These are phyloP conservation scores for Hypericum androsaemum DNA, from an alignment of 345 rosid species.

Conservation along the genomic window DNA sequence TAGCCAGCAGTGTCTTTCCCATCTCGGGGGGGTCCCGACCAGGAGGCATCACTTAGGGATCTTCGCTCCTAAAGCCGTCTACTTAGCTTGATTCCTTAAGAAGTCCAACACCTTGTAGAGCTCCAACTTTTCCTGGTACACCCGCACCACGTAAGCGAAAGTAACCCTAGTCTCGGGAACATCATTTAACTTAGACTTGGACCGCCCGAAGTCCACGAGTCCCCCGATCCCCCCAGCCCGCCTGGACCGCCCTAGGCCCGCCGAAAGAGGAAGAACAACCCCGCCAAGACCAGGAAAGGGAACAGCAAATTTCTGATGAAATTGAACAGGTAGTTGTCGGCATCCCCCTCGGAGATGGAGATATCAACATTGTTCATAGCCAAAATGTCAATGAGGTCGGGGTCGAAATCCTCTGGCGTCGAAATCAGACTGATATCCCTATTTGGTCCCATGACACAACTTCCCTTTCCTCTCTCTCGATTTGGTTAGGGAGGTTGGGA, in stretches of 20 bases:
- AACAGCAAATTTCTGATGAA: conserved; percentile 56
- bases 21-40: conserved; percentile 79
- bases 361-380: conserved; percentile 77
- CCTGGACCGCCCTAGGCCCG: conserved; percentile 65
- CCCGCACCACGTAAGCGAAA: conserved; percentile 70
- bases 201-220: conserved; percentile 72
- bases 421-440: too few species aligned
- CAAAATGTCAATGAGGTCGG: conserved; percentile 56
- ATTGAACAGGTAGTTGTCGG: conserved; percentile 50
- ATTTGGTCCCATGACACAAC: too few species aligned
- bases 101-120: conserved; percentile 76
- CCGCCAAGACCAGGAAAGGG: conserved; percentile 57
- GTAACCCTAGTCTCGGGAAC: conserved; percentile 77
- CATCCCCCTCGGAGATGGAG: conserved; percentile 68
- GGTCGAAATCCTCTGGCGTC: too few species aligned
- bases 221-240: conserved; percentile 83
- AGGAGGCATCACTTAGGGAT: conserved; percentile 74
- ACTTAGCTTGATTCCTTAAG: conserved; percentile 70
- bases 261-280: conserved; percentile 53
- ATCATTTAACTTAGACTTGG: conserved; percentile 71
- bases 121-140: conserved; percentile 69
- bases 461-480: too few species aligned
- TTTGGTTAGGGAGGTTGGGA: too few species aligned
- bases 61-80: conserved; percentile 75
- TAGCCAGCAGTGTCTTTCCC: conserved; percentile 72